A percentile compares a stretch with the other conserved stretches of the same genome.
Conservation (phyloP, 305 asterid genomes). For the Fraxinus sp. region DNA sequence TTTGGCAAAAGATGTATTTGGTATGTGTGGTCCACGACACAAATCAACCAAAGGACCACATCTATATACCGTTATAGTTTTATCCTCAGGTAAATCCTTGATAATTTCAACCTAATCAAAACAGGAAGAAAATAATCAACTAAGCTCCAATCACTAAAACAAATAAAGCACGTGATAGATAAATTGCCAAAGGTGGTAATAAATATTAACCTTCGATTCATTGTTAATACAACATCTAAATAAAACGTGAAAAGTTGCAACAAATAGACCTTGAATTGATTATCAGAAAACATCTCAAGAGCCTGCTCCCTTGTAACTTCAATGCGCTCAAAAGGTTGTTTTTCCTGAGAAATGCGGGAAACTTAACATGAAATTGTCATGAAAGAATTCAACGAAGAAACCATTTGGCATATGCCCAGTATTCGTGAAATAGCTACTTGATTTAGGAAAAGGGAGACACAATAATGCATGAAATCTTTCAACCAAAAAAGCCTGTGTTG, state of each 20-base stretch:
- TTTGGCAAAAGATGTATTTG: slow-evolving; percentile 89
- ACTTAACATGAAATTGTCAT: background rate
- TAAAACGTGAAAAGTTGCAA: background rate
- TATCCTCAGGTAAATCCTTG: slow-evolving; percentile 83
- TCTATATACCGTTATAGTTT: slow-evolving; percentile 90
- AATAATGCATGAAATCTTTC: background rate
- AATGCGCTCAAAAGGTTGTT: slow-evolving; percentile 89
- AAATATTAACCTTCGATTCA: background rate
- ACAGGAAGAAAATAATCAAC: slow-evolving; percentile 12
- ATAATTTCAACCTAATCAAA: slow-evolving; percentile 78
- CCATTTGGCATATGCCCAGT: background rate
- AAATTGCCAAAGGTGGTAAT: background rate
- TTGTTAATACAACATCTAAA: background rate
- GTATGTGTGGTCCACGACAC: slow-evolving; percentile 98
- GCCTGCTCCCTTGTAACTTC: slow-evolving; percentile 90
- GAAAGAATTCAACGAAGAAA: background rate
- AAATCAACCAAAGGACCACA: slow-evolving; percentile 97
- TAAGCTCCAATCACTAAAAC: background rate
- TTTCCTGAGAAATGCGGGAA: slow-evolving; percentile 51
- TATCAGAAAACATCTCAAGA: slow-evolving; percentile 84
- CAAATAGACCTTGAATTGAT: slow-evolving; percentile 69
- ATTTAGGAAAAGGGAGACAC: background rate
- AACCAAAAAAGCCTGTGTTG: background rate
- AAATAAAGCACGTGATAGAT: background rate
- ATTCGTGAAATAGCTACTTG: background rate